Percentiles rank a stretch among this genome's conserved stretches.
These are phyloP conservation scores for Penicillium ochrochloron DNA, from an alignment of 495 filamentous ascomycete genomes.

Conservation along the genomic window DNA sequence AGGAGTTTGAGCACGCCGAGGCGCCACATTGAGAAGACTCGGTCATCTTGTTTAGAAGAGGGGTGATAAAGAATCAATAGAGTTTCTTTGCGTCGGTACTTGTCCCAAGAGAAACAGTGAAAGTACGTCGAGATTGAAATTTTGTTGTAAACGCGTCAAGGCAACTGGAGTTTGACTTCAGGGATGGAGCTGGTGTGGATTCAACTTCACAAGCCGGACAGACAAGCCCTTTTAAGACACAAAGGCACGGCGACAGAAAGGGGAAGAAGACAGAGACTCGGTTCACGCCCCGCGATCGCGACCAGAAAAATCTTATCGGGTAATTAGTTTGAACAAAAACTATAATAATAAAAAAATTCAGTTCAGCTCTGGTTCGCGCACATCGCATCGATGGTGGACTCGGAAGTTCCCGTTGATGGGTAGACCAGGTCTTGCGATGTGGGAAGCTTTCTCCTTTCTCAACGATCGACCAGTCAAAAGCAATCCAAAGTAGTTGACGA, in stretches of 20 bases:
- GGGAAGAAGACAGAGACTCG: neutral
- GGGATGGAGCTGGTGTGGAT: neutral
- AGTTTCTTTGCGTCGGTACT: neutral
- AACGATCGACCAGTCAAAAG: constrained; percentile 15
- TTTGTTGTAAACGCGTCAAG: neutral
- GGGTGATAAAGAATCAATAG: constrained; percentile 1
- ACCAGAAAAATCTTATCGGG: constrained; percentile 15
- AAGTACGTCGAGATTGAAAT: neutral
- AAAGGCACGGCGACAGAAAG: constrained; percentile 8
- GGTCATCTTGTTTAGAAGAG: constrained; percentile 15
- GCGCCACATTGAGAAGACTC: constrained; percentile 15
- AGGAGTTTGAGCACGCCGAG: constrained; percentile 22
- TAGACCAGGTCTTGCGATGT: neutral
- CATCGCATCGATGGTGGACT: constrained; percentile 5
- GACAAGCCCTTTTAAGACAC: constrained; percentile 16
- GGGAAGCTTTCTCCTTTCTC: constrained; percentile 11
- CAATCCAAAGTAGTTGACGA: constrained; percentile 1
- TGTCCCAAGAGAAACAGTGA: neutral
- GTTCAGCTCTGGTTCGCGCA: constrained; percentile 7
- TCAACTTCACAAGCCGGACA: constrained; percentile 6
- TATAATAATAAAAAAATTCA: constrained; percentile 2
- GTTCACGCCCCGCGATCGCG: constrained; percentile 11
- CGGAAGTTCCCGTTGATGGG: constrained; percentile 24
- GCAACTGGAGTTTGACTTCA: neutral
- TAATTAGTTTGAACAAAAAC: neutral